A percentile compares a stretch with the other conserved stretches of the same genome.
Conservation (phyloP, 2,329 filamentous ascomycete genomes). For the Periconia sp. region DNA sequence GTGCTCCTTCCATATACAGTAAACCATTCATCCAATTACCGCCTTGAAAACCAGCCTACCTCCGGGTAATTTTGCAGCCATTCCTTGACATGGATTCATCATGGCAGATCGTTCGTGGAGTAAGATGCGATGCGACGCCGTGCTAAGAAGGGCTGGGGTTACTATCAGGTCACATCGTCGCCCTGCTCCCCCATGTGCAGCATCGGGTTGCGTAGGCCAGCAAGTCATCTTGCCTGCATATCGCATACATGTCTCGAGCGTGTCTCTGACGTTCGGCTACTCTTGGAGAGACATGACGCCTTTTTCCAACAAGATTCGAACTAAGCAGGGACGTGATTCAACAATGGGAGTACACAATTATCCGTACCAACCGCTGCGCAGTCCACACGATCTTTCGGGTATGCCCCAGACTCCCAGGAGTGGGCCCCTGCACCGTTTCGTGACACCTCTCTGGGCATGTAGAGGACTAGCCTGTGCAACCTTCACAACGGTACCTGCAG, state of each 20-base stretch:
- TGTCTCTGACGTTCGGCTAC: background rate
- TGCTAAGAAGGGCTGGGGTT: slow-evolving; percentile 5
- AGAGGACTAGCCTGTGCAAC: slow-evolving; percentile 11
- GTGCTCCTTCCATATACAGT: slow-evolving; percentile 17
- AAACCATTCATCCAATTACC: slow-evolving; percentile 11
- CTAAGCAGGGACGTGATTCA: background rate
- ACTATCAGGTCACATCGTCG: slow-evolving; percentile 9
- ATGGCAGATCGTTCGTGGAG: background rate
- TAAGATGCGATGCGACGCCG: slow-evolving; percentile 6
- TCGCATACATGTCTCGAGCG: background rate
- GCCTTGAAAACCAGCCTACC: slow-evolving; percentile 6
- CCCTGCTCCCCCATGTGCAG: background rate
- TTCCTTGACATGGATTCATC: background rate
- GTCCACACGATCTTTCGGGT: slow-evolving; percentile 1
- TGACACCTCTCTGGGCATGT: slow-evolving; percentile 13
- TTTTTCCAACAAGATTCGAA: background rate
- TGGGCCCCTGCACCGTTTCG: slow-evolving; percentile 9
- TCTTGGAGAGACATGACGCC: background rate
- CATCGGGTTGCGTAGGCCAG: background rate
- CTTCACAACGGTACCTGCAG: slow-evolving; percentile 26
- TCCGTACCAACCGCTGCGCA: background rate
- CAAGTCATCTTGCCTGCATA: background rate
- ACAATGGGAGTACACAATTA: background rate
- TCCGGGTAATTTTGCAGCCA: slow-evolving; percentile 1
- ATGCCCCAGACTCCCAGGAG: slow-evolving; percentile 4